Conservation (phyloP, 2,329 filamentous ascomycete species). For the Hymenoscyphus fraxineus region DNA sequence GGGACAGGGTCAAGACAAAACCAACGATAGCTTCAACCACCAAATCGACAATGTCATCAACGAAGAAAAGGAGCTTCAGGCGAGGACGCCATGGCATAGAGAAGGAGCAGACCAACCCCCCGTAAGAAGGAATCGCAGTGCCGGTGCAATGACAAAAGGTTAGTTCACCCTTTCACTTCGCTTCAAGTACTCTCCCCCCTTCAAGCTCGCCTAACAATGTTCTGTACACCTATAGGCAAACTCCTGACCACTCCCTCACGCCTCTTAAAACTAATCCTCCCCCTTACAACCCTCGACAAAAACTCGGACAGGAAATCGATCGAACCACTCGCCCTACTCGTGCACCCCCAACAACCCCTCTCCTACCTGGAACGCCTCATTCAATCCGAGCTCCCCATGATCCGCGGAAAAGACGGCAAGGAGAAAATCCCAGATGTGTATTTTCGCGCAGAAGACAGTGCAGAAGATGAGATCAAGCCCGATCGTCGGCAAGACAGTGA, state of each 20-base stretch:
- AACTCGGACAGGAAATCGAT: conserved; percentile 63
- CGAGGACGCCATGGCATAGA: conserved; percentile 62
- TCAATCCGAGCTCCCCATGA: conserved; percentile 74
- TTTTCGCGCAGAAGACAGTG: conserved; percentile 76
- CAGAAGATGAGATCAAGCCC: conserved; percentile 50
- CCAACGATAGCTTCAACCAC: conserved; percentile 35
- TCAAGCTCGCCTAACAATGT: neutral
- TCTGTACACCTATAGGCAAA: conserved; percentile 51
- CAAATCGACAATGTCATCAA: conserved; percentile 37
- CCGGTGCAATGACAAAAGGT: conserved; percentile 64
- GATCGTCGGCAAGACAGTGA: conserved; percentile 37
- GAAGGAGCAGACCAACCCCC: conserved; percentile 57
- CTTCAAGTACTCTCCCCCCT: neutral
- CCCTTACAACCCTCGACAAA: conserved; percentile 60
- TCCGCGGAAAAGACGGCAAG: conserved; percentile 56
- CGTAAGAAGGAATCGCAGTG: conserved; percentile 41
- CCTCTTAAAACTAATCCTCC: conserved; percentile 76
- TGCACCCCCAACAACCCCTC: conserved; percentile 86
- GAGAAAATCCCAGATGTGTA: conserved; percentile 70
- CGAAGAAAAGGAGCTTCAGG: conserved; percentile 51
- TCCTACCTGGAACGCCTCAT: conserved; percentile 88
- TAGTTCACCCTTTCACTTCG: neutral
- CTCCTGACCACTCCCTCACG: conserved; percentile 76
- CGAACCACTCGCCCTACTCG: conserved; percentile 79
- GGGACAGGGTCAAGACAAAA: conserved; percentile 24